Evolutionary conservation across 495 filamentous ascomycete genomes (phyloP).

Genomic region (Neurospora sp.): DNA sequence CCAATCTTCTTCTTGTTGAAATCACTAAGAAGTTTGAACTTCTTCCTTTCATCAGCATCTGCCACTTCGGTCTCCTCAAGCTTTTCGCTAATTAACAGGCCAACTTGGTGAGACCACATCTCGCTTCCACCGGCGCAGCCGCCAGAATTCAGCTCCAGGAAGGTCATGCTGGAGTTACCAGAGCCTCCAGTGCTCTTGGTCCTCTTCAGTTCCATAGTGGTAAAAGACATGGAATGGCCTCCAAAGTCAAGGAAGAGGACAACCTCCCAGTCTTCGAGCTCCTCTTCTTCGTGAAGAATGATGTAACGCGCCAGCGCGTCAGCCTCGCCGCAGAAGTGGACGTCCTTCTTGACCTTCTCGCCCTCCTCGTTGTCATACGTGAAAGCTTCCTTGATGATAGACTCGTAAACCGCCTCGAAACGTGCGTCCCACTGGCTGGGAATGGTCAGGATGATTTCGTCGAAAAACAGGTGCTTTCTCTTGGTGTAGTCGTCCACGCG

Average conservation of each 20-base stretch:
- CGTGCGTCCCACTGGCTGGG: background rate
- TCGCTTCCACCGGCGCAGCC: conserved; percentile 1
- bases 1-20: background rate
- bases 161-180: background rate
- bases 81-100: background rate
- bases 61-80: background rate
- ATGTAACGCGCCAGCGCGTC: conserved; percentile 3
- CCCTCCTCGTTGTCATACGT: background rate
- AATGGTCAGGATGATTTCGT: background rate
- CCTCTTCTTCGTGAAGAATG: background rate
- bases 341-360: background rate
- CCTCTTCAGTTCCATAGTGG: background rate
- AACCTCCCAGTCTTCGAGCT: conserved; percentile 2
- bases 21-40: background rate
- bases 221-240: conserved; percentile 3
- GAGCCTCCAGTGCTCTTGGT: background rate
- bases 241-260: conserved; percentile 6
- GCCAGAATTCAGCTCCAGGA: background rate
- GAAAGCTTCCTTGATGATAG: conserved; percentile 1
- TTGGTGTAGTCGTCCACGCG: background rate
- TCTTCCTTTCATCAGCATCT: background rate
- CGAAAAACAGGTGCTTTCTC: background rate
- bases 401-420: background rate
- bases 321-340: background rate
- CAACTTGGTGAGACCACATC: conserved; percentile 5